Conservation (phyloP, 129 eudicot species). For the Tanacetum coccineum region DNA sequence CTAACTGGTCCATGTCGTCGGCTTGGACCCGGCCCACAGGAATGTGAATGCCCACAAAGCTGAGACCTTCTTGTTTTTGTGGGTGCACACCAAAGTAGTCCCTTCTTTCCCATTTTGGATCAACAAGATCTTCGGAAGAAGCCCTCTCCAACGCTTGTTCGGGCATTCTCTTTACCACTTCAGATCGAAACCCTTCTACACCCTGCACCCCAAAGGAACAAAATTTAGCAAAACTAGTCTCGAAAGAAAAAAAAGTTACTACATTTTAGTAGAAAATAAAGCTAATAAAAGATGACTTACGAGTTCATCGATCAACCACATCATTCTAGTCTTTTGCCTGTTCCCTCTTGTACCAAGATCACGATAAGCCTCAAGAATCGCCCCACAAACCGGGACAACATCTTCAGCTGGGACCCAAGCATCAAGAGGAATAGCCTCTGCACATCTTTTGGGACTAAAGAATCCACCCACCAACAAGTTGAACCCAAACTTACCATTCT, state of each 20-base stretch:
- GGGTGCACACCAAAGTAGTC: constrained; percentile 83
- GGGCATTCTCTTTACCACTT: constrained; percentile 95
- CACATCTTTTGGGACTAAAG: constrained; percentile 90
- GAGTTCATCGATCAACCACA: constrained; percentile 97
- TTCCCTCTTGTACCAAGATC: constrained; percentile 92
- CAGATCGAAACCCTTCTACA: constrained; percentile 77
- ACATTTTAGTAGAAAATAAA: neutral
- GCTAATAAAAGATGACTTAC: constrained; percentile 32
- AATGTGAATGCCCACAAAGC: constrained; percentile 84
- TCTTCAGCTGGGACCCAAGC: constrained; percentile 97
- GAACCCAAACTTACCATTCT: constrained; percentile 81
- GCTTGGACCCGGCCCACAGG: constrained; percentile 97
- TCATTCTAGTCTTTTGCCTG: constrained; percentile 94
- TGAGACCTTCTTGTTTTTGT: constrained; percentile 83
- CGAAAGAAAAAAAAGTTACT: neutral
- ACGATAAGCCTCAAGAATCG: constrained; percentile 84
- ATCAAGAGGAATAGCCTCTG: constrained; percentile 90
- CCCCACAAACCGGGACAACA: constrained; percentile 59
- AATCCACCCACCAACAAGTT: constrained; percentile 94
- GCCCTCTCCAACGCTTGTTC: constrained; percentile 58
- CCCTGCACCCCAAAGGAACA: constrained; percentile 56
- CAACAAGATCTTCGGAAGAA: constrained; percentile 69
- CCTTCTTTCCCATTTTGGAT: constrained; percentile 76
- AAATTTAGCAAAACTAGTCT: constrained; percentile 17
- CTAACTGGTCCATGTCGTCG: constrained; percentile 88